These are phyloP conservation scores for Toxoplasma gondii DNA, from an alignment of 169 alveolate species.

Conservation along the genomic window DNA sequence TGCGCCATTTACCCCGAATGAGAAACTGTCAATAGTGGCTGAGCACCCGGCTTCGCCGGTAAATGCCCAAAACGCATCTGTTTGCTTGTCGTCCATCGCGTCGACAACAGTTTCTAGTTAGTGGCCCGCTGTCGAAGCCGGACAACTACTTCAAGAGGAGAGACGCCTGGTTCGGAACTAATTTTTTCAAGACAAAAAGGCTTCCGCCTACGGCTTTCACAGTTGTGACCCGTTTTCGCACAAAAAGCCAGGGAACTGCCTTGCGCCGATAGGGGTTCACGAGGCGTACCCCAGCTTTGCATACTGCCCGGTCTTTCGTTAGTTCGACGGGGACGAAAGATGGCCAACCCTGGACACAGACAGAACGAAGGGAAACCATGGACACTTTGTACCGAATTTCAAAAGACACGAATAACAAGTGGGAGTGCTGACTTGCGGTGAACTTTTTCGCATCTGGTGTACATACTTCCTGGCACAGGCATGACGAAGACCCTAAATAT, in stretches of 20 bases:
- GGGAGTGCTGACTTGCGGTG: not conserved
- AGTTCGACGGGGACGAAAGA: too few species aligned
- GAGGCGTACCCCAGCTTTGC: too few species aligned
- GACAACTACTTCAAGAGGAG: not conserved
- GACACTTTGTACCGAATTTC: too few species aligned
- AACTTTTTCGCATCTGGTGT: not conserved
- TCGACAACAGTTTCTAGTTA: not conserved
- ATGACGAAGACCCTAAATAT: not conserved
- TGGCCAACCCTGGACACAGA: too few species aligned
- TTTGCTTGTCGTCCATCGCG: conserved; percentile 13
- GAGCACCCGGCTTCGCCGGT: conserved; percentile 10
- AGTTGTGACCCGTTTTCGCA: too few species aligned
- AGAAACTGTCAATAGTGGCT: not conserved
- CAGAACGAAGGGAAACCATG: too few species aligned
- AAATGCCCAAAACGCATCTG: conserved; percentile 5
- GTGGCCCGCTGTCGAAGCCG: not conserved
- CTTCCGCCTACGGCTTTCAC: too few species aligned
- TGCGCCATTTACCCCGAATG: not conserved
- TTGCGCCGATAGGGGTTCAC: too few species aligned
- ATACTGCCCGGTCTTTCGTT: too few species aligned
- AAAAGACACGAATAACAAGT: not conserved
- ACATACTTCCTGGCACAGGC: not conserved
- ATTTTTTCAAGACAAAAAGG: too few species aligned
- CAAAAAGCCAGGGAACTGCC: too few species aligned
- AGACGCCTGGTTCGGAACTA: not conserved